These are phyloP conservation scores for Melaleuca alternifolia DNA, from an alignment of 345 rosid species.

Conservation along the genomic window DNA sequence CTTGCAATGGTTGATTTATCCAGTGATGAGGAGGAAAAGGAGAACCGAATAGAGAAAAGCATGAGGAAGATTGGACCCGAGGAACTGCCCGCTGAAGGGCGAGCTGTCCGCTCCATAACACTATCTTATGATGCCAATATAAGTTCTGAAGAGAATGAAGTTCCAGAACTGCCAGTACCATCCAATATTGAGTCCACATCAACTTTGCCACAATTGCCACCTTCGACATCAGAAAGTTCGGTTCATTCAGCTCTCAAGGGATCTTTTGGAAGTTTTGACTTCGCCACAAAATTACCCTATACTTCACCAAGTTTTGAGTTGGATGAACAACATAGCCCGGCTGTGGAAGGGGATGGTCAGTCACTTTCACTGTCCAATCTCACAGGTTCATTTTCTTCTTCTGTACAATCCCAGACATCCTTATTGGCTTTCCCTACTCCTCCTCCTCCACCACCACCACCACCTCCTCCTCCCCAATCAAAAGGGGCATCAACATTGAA, in stretches of 20 bases:
- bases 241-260: too few species aligned
- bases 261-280: too few species aligned
- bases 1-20: conserved; percentile 42
- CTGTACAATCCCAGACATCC: conserved; percentile 22
- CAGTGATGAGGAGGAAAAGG: conserved; percentile 45
- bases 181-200: too few species aligned
- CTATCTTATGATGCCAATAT: conserved; percentile 21
- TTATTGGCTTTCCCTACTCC: conserved; percentile 7
- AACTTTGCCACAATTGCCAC: conserved; percentile 6
- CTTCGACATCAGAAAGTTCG: too few species aligned
- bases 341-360: conserved; percentile 18
- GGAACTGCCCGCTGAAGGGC: conserved; percentile 62
- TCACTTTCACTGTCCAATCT: conserved; percentile 29
- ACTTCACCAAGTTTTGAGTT: too few species aligned
- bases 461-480: not conserved
- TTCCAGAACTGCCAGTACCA: conserved; percentile 28
- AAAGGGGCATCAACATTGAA: not conserved
- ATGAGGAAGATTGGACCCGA: not conserved
- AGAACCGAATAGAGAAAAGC: not conserved
- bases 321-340: too few species aligned
- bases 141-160: conserved; percentile 19
- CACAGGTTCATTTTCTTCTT: not conserved
- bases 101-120: not conserved
- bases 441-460: too few species aligned
- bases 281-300: too few species aligned